A percentile compares a stretch with the other conserved stretches of the same genome.
Evolutionary conservation across 371 early-diverging fungal species (phyloP).

Genomic region (Actinomortierella ambigua): DNA sequence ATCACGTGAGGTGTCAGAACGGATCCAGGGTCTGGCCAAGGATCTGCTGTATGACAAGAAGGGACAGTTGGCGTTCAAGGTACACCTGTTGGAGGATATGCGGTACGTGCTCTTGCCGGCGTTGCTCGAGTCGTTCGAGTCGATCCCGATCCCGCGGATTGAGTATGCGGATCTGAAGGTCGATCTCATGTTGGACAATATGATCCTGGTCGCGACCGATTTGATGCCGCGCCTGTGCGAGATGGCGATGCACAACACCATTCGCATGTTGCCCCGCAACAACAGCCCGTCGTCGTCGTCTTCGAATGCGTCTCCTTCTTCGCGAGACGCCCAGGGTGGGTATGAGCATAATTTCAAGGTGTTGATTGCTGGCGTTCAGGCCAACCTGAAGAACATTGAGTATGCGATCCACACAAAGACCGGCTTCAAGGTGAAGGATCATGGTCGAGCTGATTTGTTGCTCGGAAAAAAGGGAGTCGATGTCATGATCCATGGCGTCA

Average conservation of each 20-base stretch:
- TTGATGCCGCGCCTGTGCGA: slow-evolving; percentile 64
- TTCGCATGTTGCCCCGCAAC: slow-evolving; percentile 21
- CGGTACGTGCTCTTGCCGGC: slow-evolving; percentile 55
- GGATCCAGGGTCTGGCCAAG: slow-evolving; percentile 22
- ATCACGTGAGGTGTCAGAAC: slow-evolving; percentile 20
- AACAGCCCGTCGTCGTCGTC: too few species aligned
- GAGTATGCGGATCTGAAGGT: slow-evolving; percentile 60
- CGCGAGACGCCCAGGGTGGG: slow-evolving; percentile 24
- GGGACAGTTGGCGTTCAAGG: slow-evolving; percentile 59
- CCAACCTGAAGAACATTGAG: slow-evolving; percentile 54
- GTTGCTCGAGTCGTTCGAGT: slow-evolving; percentile 61
- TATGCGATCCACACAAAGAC: slow-evolving; percentile 63
- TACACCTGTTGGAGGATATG: slow-evolving; percentile 60
- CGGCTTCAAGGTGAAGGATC: slow-evolving; percentile 62
- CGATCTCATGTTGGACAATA: slow-evolving; percentile 64
- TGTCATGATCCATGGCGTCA: slow-evolving; percentile 39
- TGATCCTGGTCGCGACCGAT: slow-evolving; percentile 60
- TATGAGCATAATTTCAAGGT: slow-evolving; percentile 48
- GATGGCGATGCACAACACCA: slow-evolving; percentile 49
- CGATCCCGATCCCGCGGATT: slow-evolving; percentile 67
- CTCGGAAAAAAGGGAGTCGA: slow-evolving; percentile 59
- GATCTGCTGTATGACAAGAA: slow-evolving; percentile 32
- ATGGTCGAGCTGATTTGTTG: slow-evolving; percentile 60
- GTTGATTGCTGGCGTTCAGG: slow-evolving; percentile 48
- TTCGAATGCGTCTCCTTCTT: slow-evolving; percentile 13